Conservation (phyloP, 2,329 filamentous ascomycete species). For the Calonectria pseudoturangicola region DNA sequence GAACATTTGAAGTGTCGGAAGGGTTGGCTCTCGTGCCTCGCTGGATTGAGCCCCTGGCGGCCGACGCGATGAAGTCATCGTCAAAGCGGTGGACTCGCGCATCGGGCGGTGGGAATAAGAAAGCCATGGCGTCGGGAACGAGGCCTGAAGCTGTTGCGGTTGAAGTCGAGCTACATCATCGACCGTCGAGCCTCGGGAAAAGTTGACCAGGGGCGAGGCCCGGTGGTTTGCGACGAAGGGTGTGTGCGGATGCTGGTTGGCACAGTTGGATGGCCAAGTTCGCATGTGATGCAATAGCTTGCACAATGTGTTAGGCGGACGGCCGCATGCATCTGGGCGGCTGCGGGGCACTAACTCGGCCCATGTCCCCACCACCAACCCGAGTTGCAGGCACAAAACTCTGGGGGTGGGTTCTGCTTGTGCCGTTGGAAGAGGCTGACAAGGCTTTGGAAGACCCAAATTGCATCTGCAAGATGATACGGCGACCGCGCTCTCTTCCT, state of each 20-base stretch:
- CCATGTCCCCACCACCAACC: conserved; percentile 47
- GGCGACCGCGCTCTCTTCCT: background rate
- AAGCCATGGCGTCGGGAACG: conserved; percentile 62
- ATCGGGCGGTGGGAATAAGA: conserved; percentile 60
- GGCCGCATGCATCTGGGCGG: conserved; percentile 46
- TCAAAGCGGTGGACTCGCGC: conserved; percentile 53
- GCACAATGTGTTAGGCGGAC: conserved; percentile 45
- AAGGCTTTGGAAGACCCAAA: background rate
- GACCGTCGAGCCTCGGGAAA: conserved; percentile 42
- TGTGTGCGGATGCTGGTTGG: conserved; percentile 30
- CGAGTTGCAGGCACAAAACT: conserved; percentile 33
- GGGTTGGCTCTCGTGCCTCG: conserved; percentile 50
- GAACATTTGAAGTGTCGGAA: conserved; percentile 46
- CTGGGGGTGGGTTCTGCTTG: conserved; percentile 30
- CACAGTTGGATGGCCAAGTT: conserved; percentile 43
- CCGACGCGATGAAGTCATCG: conserved; percentile 50
- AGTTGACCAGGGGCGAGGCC: conserved; percentile 38
- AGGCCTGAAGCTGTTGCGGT: conserved; percentile 49
- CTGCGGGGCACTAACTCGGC: conserved; percentile 56
- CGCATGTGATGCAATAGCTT: conserved; percentile 57
- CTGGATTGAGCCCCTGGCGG: conserved; percentile 47
- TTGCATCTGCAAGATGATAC: background rate
- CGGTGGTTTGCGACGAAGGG: background rate
- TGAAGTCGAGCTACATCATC: conserved; percentile 53
- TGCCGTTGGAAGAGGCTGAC: conserved; percentile 18